These are phyloP conservation scores for Cucumis variabilis DNA, from an alignment of 331 rosid genomes.

Conservation along the genomic window DNA sequence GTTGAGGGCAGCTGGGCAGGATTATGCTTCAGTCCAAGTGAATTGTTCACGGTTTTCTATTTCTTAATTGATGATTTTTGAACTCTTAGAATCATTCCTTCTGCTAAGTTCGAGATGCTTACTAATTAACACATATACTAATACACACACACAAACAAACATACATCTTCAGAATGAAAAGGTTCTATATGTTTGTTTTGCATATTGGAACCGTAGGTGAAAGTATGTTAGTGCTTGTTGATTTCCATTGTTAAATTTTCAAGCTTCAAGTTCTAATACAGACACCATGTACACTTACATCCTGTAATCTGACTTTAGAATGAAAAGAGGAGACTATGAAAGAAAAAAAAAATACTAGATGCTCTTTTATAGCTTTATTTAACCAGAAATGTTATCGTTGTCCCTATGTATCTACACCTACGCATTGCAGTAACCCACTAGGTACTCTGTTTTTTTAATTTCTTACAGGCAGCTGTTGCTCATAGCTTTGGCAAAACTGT, in stretches of 20 bases:
- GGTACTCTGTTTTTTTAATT: conserved; percentile 16
- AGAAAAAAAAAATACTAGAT: neutral
- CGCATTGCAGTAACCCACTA: neutral
- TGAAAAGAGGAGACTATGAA: neutral
- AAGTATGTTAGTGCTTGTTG: neutral
- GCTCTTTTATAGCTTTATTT: neutral
- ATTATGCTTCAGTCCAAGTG: conserved; percentile 83
- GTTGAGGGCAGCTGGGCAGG: conserved; percentile 97
- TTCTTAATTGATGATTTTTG: conserved; percentile 30
- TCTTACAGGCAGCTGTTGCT: conserved; percentile 81
- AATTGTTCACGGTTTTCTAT: conserved; percentile 67
- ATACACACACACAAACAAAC: neutral
- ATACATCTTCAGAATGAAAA: neutral
- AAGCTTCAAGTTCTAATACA: neutral
- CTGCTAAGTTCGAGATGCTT: conserved; percentile 3
- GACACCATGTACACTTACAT: neutral
- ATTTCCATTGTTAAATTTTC: neutral
- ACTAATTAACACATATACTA: neutral
- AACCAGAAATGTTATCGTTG: neutral
- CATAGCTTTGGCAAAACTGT: conserved; percentile 74
- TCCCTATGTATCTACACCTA: neutral
- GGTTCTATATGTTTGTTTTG: neutral
- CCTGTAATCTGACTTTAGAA: conserved; percentile 12
- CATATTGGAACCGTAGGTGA: neutral
- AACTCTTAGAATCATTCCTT: conserved; percentile 6